Percentiles rank a stretch among this genome's conserved stretches.
Evolutionary conservation across 768 basidiomycete genomes (phyloP).

Genomic region (Suillus brevipes): DNA sequence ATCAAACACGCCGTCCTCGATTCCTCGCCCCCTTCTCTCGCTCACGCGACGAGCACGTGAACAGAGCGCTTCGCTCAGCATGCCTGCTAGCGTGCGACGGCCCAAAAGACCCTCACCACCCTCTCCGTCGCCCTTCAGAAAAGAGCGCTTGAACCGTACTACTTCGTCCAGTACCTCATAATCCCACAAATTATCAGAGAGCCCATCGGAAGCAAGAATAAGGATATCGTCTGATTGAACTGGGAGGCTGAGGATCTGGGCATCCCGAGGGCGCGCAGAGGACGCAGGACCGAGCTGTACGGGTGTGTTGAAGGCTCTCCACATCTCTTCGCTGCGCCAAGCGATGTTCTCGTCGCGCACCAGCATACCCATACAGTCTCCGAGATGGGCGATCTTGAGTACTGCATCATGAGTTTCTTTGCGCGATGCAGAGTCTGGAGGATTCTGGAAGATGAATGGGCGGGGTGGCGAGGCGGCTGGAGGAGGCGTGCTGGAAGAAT

Average conservation of each 20-base stretch:
- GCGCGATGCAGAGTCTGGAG: conserved; percentile 19
- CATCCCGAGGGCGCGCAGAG: conserved; percentile 63
- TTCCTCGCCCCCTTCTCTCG: conserved; percentile 41
- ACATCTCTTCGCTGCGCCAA: conserved; percentile 92
- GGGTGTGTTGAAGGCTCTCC: conserved; percentile 79
- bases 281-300: conserved; percentile 63
- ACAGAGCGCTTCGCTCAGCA: conserved; percentile 80
- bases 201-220: conserved; percentile 78
- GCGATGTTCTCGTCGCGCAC: conserved; percentile 76
- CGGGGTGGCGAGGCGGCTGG: conserved; percentile 17
- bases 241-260: conserved; percentile 68
- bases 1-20: conserved; percentile 25
- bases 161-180: conserved; percentile 86
- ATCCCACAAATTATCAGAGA: conserved; percentile 88
- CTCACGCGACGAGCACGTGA: conserved; percentile 73
- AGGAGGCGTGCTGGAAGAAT: conserved; percentile 27
- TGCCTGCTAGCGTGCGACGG: conserved; percentile 59
- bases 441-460: conserved; percentile 21
- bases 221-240: conserved; percentile 74
- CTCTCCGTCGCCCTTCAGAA: conserved; percentile 24
- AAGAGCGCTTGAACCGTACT: conserved; percentile 50
- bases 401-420: conserved; percentile 53
- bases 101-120: conserved; percentile 35
- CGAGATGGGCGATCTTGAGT: conserved; percentile 80
- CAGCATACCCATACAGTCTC: conserved; percentile 87